Percentiles rank a stretch among this genome's conserved stretches.
Conservation (phyloP, 441 rosid genomes). For the Adansonia grandidieri region DNA sequence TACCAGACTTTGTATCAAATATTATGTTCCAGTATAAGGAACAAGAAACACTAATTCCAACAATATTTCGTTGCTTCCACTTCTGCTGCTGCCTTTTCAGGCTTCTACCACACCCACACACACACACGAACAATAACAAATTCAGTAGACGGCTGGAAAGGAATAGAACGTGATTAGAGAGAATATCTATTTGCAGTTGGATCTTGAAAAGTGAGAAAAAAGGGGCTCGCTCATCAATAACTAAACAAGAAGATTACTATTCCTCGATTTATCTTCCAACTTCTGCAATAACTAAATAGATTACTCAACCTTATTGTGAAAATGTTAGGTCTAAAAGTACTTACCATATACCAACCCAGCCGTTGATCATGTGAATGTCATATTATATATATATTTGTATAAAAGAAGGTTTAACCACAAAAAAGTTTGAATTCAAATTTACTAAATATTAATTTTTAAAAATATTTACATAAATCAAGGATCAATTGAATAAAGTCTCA, state of each 20-base stretch:
- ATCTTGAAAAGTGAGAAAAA: neutral
- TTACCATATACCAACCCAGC: too few relatives aligned
- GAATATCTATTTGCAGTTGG: conserved; percentile 6
- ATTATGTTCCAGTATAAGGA: neutral
- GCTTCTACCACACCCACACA: neutral
- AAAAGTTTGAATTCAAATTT: too few relatives aligned
- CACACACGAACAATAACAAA: conserved; percentile 24
- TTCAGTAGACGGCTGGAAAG: conserved; percentile 24
- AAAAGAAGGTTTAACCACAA: too few relatives aligned
- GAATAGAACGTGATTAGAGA: conserved; percentile 18
- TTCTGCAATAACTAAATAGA: neutral
- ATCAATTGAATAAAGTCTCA: too few relatives aligned
- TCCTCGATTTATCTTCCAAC: conserved; percentile 9
- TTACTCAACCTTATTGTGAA: too few relatives aligned
- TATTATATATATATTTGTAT: too few relatives aligned
- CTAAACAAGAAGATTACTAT: neutral
- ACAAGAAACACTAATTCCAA: conserved; percentile 29
- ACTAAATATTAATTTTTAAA: neutral
- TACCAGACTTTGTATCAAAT: conserved; percentile 1
- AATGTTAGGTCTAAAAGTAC: too few relatives aligned
- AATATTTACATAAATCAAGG: too few relatives aligned
- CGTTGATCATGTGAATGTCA: too few relatives aligned
- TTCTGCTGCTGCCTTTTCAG: conserved; percentile 23
- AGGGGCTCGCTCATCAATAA: neutral
- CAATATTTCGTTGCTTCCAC: conserved; percentile 19